Conservation (phyloP, 2,329 filamentous ascomycete species). For the Tolypocladium tundrense region DNA sequence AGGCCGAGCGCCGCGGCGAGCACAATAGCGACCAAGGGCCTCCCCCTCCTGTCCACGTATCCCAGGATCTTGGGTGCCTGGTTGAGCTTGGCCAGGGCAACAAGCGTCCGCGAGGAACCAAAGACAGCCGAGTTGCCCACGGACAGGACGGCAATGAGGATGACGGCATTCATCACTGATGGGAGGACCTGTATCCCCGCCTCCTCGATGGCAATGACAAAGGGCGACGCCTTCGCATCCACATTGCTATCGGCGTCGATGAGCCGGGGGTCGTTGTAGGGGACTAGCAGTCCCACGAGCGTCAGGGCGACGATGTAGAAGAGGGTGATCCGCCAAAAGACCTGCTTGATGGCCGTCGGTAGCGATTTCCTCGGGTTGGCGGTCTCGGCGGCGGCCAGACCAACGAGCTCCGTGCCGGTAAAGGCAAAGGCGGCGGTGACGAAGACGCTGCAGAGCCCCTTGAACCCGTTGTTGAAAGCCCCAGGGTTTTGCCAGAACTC, state of each 20-base stretch:
- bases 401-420: slow-evolving; percentile 65
- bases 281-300: slow-evolving; percentile 73
- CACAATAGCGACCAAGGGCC: slow-evolving; percentile 64
- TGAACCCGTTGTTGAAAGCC: slow-evolving; percentile 77
- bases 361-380: slow-evolving; percentile 72
- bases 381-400: slow-evolving; percentile 67
- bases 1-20: slow-evolving; percentile 60
- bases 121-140: slow-evolving; percentile 91
- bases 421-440: slow-evolving; percentile 71
- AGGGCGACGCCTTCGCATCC: slow-evolving; percentile 71
- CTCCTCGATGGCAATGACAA: slow-evolving; percentile 84
- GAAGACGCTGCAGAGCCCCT: slow-evolving; percentile 69
- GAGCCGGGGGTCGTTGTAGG: slow-evolving; percentile 56
- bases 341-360: slow-evolving; percentile 81
- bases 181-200: slow-evolving; percentile 74
- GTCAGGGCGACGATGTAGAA: slow-evolving; percentile 82
- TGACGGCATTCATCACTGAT: slow-evolving; percentile 90
- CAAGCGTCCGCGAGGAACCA: slow-evolving; percentile 80
- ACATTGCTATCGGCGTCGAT: slow-evolving; percentile 43
- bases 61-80: slow-evolving; percentile 69
- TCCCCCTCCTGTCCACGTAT: slow-evolving; percentile 75
- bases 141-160: slow-evolving; percentile 79
- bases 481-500: slow-evolving; percentile 69
- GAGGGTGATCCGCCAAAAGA: slow-evolving; percentile 86
- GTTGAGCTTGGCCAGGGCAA: slow-evolving; percentile 77